Conservation (phyloP, 306 rosid genomes). For the Fragaria ananassa region DNA sequence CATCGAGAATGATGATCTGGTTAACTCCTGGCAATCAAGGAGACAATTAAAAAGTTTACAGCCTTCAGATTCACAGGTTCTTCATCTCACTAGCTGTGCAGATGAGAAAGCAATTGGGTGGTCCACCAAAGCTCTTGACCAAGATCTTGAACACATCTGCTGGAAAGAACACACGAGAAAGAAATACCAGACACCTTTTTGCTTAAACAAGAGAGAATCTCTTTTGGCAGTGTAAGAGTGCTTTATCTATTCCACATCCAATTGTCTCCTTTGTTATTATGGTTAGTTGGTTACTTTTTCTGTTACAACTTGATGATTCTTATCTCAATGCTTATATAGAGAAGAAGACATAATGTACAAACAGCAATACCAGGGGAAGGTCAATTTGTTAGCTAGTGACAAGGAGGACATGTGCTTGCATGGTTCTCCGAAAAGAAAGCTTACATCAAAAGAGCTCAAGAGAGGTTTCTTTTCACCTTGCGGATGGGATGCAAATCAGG, state of each 20-base stretch:
- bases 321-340: conserved; percentile 32
- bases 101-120: conserved; percentile 69
- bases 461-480: conserved; percentile 74
- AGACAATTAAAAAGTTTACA: conserved; percentile 30
- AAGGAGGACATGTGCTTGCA: conserved; percentile 58
- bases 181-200: conserved; percentile 46
- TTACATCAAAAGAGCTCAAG: conserved; percentile 53
- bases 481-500: conserved; percentile 74
- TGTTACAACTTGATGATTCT: conserved; percentile 16
- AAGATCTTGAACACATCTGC: conserved; percentile 59
- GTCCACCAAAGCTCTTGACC: conserved; percentile 47
- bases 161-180: conserved; percentile 51
- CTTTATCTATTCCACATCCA: conserved; percentile 26
- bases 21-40: conserved; percentile 27
- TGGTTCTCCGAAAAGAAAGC: conserved; percentile 60
- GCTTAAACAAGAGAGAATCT: conserved; percentile 64
- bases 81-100: conserved; percentile 60
- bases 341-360: conserved; percentile 40
- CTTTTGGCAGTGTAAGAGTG: conserved; percentile 47
- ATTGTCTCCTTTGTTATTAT: conserved; percentile 16
- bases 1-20: conserved; percentile 20
- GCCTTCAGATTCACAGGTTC: conserved; percentile 31
- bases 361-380: conserved; percentile 54
- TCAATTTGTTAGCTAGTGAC: conserved; percentile 48
- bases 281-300: background rate